Conservation (phyloP, 2,329 filamentous ascomycete genomes). For the Aspergillus caelatus region DNA sequence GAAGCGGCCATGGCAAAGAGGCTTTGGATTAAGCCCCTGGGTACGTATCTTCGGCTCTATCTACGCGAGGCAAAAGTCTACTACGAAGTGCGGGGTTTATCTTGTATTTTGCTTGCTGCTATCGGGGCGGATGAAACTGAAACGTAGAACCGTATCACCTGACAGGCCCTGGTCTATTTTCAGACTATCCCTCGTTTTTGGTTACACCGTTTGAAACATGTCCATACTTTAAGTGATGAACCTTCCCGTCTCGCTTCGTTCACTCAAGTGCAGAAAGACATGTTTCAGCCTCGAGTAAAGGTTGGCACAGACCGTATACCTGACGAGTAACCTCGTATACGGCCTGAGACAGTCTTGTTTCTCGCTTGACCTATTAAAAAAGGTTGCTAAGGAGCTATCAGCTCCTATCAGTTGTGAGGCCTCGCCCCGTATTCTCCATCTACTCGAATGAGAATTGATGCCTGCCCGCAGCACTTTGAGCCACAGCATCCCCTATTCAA, state of each 20-base stretch:
- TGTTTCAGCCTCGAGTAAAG: background rate
- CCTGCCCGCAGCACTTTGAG: too few relatives aligned
- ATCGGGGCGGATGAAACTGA: background rate
- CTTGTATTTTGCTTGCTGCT: background rate
- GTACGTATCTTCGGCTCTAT: too few relatives aligned
- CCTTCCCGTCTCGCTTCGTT: background rate
- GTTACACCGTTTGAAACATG: background rate
- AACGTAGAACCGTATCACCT: background rate
- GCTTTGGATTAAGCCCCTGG: background rate
- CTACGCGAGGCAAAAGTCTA: background rate
- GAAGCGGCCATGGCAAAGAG: background rate
- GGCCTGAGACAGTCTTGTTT: too few relatives aligned
- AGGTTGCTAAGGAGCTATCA: too few relatives aligned
- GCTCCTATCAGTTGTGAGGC: too few relatives aligned
- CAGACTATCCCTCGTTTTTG: background rate
- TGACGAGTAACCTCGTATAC: too few relatives aligned
- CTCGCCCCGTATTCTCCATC: too few relatives aligned
- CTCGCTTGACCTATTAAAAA: too few relatives aligned
- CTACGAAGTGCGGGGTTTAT: background rate
- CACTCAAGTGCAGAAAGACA: background rate
- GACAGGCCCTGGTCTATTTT: background rate
- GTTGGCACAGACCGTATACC: background rate
- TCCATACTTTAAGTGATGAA: background rate
- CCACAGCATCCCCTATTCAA: too few relatives aligned
- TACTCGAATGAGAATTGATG: too few relatives aligned